phyloP scores from a whole-genome alignment of 495 filamentous ascomycete genomes.

The Neurospora hispaniola region DNA sequence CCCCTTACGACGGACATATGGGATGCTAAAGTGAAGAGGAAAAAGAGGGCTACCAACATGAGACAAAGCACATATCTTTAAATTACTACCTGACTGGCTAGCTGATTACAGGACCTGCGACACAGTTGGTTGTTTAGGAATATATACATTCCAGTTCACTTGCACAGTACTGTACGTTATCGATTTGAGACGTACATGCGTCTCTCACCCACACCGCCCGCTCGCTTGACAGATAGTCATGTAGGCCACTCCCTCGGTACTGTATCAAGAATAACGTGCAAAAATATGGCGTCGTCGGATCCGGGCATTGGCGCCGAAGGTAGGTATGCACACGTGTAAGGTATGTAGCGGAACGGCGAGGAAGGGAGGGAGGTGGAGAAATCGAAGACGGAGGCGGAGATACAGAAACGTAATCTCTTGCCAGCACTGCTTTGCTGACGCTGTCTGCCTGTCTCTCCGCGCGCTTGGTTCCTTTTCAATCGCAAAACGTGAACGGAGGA shows the following conservation, averaged over 20 bases:
- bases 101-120: too few species aligned
- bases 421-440: background rate
- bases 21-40: too few species aligned
- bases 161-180: too few species aligned
- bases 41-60: too few species aligned
- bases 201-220: background rate
- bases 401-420: background rate
- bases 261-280: background rate
- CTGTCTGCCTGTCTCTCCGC: background rate
- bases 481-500: background rate
- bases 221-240: background rate
- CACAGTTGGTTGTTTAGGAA: too few species aligned
- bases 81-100: too few species aligned
- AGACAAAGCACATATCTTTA: too few species aligned
- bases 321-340: background rate
- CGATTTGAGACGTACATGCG: background rate
- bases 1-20: too few species aligned
- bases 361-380: background rate
- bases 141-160: too few species aligned
- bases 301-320: background rate
- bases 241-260: background rate
- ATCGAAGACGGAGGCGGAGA: background rate
- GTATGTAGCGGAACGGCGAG: background rate
- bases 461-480: background rate
- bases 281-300: background rate